Base-by-base conservation (phyloP, 2,329 filamentous ascomycete genomes). In the Didymella lethalis region DNA sequence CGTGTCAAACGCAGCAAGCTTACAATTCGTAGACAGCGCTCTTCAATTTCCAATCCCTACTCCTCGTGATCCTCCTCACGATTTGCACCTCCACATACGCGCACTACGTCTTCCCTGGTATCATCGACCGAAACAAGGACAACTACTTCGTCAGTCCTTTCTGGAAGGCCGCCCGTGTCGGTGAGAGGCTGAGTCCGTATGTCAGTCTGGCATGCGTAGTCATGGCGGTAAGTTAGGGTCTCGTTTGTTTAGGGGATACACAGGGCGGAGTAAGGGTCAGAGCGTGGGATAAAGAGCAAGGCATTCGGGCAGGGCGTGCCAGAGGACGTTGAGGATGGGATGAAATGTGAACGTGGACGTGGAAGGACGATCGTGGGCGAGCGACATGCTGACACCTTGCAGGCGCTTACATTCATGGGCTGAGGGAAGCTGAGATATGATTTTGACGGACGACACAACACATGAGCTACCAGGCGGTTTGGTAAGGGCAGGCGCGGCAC, bases 11-110 rank as follows among this genome's bases (percentile, higher is more conserved):
- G 14, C 20, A 14, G 54, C n/a, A 14, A 46, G 49, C 49, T 55
- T 36, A 48, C 48, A 31, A 34, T n/a, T 34, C 3, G 49, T 73
- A 97, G 95, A 91, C 95, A 59, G 95, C 95, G 54, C 90, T 99
- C 73, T 97, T 99, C 88, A 98, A 98, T 82, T 98, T 99, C 83
- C 93, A 97, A 80, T 96, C 93, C 59, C 90, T 98, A 69, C 87
- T 99, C 70, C 87, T 98, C 71, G 94, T 97, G 67, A 88, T 99
- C 72, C 88, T 99, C 50, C 90, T 99, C 68, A 88, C 96, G 69
- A 96, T 98, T 75, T 99, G 95, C 85, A 97, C 95, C 57, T 93
- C 91, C 79, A 88, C 95, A 63, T 98, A 99, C 80, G 86, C 93
- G 56, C 95, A 98, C 82, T 90, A 91, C 71, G 88, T 96, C 64